These are phyloP conservation scores for Citrus glauca DNA, from an alignment of 345 rosid species.

Conservation along the genomic window DNA sequence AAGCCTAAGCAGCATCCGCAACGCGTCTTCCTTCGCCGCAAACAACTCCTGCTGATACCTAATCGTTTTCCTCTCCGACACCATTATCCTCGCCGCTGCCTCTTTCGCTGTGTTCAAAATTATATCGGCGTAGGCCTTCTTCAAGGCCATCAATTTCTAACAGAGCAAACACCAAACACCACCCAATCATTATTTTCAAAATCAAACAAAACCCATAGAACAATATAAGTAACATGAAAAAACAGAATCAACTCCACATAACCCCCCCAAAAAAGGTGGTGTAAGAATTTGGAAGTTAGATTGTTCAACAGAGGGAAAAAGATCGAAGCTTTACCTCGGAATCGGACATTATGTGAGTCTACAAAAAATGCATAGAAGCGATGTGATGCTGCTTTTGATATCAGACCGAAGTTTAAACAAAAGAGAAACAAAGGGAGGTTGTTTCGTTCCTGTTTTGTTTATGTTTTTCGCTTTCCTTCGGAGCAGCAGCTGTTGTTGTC, in stretches of 20 bases:
- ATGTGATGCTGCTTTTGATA: constrained; percentile 9
- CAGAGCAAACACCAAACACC: constrained; percentile 2
- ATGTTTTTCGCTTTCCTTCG: constrained; percentile 18
- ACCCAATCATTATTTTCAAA: constrained; percentile 11
- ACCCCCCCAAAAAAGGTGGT: constrained; percentile 6
- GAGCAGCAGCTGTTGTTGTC: constrained; percentile 41
- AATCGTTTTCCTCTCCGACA: constrained; percentile 71
- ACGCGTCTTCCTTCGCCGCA: constrained; percentile 65
- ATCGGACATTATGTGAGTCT: constrained; percentile 21
- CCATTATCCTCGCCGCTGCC: constrained; percentile 84
- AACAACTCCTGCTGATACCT: constrained; percentile 67
- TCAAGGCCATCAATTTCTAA: constrained; percentile 78
- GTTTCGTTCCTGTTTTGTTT: constrained; percentile 10
- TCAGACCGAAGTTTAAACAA: constrained; percentile 38
- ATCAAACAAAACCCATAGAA: constrained; percentile 18
- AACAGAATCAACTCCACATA: constrained; percentile 22
- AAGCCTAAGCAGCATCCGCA: constrained; percentile 73
- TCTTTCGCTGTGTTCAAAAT: constrained; percentile 86
- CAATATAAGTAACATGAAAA: constrained; percentile 15
- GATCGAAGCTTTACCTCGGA: constrained; percentile 8
- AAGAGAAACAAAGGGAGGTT: constrained; percentile 27
- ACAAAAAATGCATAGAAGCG: constrained; percentile 37
- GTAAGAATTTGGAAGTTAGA: constrained; percentile 8
- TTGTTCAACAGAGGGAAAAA: neutral
- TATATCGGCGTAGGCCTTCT: constrained; percentile 94